These are phyloP conservation scores for Vanderwaltozyma polyspora DNA, from an alignment of 805 yeast genomes.

Conservation along the genomic window DNA sequence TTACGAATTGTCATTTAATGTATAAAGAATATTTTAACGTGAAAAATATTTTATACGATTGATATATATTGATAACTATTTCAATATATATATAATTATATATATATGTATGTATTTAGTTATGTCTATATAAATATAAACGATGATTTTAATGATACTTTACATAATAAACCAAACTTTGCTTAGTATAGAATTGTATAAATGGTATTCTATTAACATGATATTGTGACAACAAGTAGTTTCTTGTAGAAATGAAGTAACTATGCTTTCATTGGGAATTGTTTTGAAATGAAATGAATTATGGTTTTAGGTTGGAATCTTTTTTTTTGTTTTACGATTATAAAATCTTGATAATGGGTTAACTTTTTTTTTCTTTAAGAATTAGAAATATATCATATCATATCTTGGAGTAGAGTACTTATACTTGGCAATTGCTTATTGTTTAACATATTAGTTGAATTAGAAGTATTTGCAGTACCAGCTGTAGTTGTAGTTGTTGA, in stretches of 20 bases:
- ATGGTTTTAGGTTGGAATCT: too few relatives aligned
- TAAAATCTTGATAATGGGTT: not conserved
- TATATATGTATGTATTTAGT: too few relatives aligned
- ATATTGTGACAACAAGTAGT: not conserved
- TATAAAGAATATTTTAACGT: too few relatives aligned
- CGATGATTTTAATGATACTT: not conserved
- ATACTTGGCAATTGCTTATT: conserved; percentile 11
- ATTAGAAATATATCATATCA: conserved; percentile 1
- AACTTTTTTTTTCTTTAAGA: not conserved
- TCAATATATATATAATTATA: too few relatives aligned
- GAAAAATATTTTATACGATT: too few relatives aligned
- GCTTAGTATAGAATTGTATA: not conserved
- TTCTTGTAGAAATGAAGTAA: too few relatives aligned
- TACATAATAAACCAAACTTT: not conserved
- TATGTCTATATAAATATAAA: too few relatives aligned
- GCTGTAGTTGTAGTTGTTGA: conserved; percentile 1
- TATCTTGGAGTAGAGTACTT: conserved; percentile 13
- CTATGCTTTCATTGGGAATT: too few relatives aligned
- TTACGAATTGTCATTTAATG: too few relatives aligned
- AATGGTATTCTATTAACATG: not conserved
- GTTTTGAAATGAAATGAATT: too few relatives aligned
- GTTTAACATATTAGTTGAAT: not conserved
- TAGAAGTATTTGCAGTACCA: not conserved
- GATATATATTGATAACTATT: too few relatives aligned
- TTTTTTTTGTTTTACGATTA: too few relatives aligned